Evolutionary conservation across 768 basidiomycete species (phyloP), one percentile per base, ranked within the genome.

Genomic region (Krasilnikovozyma curviuscula): DNA sequence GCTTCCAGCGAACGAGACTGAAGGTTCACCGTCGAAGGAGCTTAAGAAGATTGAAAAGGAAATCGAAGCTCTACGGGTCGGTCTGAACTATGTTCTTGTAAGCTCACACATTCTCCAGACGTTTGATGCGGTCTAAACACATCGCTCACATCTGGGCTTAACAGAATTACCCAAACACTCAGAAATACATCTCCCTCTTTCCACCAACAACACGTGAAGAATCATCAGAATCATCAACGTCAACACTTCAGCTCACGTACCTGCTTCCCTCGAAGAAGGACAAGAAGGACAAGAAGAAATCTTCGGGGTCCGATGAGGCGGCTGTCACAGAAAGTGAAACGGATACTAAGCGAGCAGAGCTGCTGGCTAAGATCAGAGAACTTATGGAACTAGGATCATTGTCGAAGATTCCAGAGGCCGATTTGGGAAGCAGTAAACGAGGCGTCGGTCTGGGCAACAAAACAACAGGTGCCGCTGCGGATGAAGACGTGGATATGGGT

Each of bases 151-250:
- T n/a, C n/a, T 21, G 12, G 7, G 2, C 16, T 45, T 5, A 19
- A 2, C 52, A 85, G 83, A 75, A 84, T 62, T 86, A 80, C 62
- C 83, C 83, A 5, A 85, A 81, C 63, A 68, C 72, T 10, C 74
- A 78, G 59, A 89, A 84, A 68, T 93, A 95, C 61, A 75, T 93
- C 27, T 83, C 86, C 1, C 71, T 95, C 24, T 89, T 86, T 62
- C 84, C 88, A 5, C 55, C 59, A 41, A 23, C 1, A 24, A 40
- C n/a, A 21, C 25, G 7, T 10, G 19, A 16, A 40, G 40, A 8
- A 33, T 43, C 31, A n/a, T 52, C 19, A 27, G 25, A 14, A 40
- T 32, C 33, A 13, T 40, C 32, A 52, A 47, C 35, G 38, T 27
- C 7, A 24, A 40, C 5, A 40, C 40, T n/a, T n/a, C n/a, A n/a